These are phyloP conservation scores for Alliaria petiolata DNA, from an alignment of 345 rosid genomes.

Conservation along the genomic window DNA sequence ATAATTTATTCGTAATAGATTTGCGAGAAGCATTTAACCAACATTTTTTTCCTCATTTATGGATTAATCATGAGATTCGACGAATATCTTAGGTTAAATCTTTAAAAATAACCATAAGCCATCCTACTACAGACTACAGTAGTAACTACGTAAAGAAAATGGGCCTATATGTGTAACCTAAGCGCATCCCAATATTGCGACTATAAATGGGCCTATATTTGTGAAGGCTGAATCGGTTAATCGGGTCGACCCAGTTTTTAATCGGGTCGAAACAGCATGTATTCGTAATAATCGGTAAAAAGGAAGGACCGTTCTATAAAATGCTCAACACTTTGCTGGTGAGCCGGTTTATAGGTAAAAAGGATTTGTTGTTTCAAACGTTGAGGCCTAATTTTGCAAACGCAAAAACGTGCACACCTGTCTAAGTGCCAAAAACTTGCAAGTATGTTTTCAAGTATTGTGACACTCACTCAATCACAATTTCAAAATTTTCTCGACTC, in stretches of 20 bases:
- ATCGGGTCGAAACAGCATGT: not conserved
- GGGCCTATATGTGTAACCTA: not conserved
- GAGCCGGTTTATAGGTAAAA: constrained; percentile 3
- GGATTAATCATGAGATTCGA: not conserved
- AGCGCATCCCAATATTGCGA: not conserved
- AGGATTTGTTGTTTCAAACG: not conserved
- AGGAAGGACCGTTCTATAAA: not conserved
- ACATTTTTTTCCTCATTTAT: not conserved
- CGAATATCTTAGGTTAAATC: not conserved
- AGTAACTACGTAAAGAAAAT: not conserved
- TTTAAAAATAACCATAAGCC: not conserved
- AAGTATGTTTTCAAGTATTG: not conserved
- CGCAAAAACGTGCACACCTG: constrained; percentile 31
- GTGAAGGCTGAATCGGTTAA: not conserved
- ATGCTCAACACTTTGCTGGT: not conserved
- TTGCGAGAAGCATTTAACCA: too few relatives aligned
- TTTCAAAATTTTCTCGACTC: not conserved
- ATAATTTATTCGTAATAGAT: not conserved
- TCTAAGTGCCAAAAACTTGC: not conserved
- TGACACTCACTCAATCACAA: not conserved
- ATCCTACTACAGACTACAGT: too few relatives aligned
- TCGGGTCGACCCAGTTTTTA: not conserved
- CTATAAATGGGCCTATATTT: not conserved
- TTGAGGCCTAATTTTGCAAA: not conserved
- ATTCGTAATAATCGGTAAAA: not conserved